Base-by-base conservation (phyloP, 495 filamentous ascomycete species). In the Lasiosphaeriaceae sp. region DNA sequence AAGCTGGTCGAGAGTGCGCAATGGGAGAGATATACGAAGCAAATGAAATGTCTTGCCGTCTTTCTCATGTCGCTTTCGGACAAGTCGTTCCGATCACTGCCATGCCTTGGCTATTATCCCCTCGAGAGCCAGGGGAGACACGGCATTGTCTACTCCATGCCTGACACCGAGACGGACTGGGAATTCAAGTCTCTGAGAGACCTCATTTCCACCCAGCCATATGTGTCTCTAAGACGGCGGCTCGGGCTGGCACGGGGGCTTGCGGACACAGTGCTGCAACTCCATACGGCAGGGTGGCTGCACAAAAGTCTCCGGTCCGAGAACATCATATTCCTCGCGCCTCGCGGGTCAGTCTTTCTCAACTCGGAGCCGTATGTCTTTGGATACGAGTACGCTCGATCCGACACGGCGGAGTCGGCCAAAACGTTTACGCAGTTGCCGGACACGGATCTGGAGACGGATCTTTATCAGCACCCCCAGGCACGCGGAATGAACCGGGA, bases 211-310 rank as follows among this genome's bases (percentile, higher is more conserved):
- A 21, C 8, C 48, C 12, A 31, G n/a, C 43, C 52, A 17, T 51
- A 39, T 21, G 54, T 45, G 2, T 54, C 50, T 4, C 29, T 57
- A 34, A 23, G 11, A 11, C 41, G 54, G 21, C 43, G 63, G 6
- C 49, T 66, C 34, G 48, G 47, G 35, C 3, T 74, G 2, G 64
- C 60, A 1, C 61, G 60, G 35, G 53, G 60, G 16, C 57, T 75
- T 5, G 66, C 62, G 12, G 61, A 72, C 16, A 72, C 68, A n/a
- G 34, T 72, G 1, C 64, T 74, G 24, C 65, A 72, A 47, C 52
- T 74, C 17, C 65, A 72, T 57, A 75, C 69, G 14, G 58, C 69
- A 14, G 70, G 71, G 22, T 75, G 72, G 72, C 34, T 74, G 44
- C 71, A 75, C 58, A 75, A 75, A 45, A 67, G 62, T 22, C 57